These are phyloP conservation scores for Didymella exigua DNA, from an alignment of 2,329 filamentous ascomycete genomes.

Conservation along the genomic window DNA sequence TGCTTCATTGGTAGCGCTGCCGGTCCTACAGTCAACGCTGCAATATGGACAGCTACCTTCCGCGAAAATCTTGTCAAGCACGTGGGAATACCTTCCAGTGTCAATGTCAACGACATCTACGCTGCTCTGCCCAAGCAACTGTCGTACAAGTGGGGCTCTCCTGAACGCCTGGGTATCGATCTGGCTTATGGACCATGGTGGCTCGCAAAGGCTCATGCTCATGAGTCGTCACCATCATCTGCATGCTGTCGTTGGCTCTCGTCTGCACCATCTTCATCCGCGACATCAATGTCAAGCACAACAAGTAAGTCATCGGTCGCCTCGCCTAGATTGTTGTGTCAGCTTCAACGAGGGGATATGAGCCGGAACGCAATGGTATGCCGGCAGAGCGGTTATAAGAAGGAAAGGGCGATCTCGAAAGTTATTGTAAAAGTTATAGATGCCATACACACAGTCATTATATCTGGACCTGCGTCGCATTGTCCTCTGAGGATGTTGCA, in stretches of 20 bases:
- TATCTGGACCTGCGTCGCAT: not conserved
- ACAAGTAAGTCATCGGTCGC: slow-evolving; percentile 56
- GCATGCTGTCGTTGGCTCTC: slow-evolving; percentile 28
- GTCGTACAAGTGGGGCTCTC: slow-evolving; percentile 56
- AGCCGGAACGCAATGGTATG: not conserved
- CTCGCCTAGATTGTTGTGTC: slow-evolving; percentile 31
- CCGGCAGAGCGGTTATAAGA: not conserved
- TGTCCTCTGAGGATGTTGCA: not conserved
- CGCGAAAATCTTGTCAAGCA: slow-evolving; percentile 52
- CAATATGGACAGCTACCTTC: slow-evolving; percentile 67
- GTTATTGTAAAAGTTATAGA: not conserved
- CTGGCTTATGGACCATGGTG: slow-evolving; percentile 36
- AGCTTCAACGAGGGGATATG: not conserved
- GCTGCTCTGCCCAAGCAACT: slow-evolving; percentile 60
- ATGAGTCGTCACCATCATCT: slow-evolving; percentile 35
- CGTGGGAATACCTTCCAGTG: slow-evolving; percentile 49
- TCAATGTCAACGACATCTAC: slow-evolving; percentile 52
- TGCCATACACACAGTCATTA: not conserved
- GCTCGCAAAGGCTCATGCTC: slow-evolving; percentile 38
- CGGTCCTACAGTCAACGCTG: slow-evolving; percentile 60
- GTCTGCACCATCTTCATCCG: slow-evolving; percentile 52
- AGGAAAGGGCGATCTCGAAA: not conserved
- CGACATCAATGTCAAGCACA: slow-evolving; percentile 53
- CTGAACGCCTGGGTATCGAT: slow-evolving; percentile 50
- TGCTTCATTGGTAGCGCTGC: slow-evolving; percentile 58